phyloP scores from a whole-genome alignment of 2,329 filamentous ascomycete species.

The Neonectria coccinea region DNA sequence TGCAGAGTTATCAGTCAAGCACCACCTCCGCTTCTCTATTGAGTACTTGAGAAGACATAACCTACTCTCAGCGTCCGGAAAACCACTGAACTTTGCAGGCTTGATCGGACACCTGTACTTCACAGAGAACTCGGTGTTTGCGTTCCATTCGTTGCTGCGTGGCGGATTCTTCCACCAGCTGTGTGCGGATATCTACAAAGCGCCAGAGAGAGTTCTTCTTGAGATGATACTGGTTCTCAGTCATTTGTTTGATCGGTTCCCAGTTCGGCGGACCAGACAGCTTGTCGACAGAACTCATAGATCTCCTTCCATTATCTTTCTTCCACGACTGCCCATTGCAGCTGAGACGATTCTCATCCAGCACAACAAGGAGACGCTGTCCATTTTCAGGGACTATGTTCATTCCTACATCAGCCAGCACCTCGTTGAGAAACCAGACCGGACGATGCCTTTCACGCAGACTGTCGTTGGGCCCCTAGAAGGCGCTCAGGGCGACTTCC shows the following conservation, averaged over 20 bases:
- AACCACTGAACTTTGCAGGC: constrained; percentile 78
- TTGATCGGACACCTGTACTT: constrained; percentile 80
- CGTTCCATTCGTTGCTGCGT: constrained; percentile 79
- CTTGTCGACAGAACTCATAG: constrained; percentile 63
- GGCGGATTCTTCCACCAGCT: constrained; percentile 75
- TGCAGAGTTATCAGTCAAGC: constrained; percentile 75
- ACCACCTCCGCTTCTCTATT: constrained; percentile 84
- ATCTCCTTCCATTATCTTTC: constrained; percentile 72
- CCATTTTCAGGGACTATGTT: constrained; percentile 76
- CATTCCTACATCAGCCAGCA: constrained; percentile 76
- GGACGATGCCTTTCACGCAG: constrained; percentile 68
- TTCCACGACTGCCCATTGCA: constrained; percentile 70
- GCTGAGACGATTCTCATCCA: constrained; percentile 67
- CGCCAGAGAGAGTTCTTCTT: constrained; percentile 62
- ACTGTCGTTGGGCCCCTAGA: constrained; percentile 54
- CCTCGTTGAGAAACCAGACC: constrained; percentile 62
- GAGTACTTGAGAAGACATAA: constrained; percentile 79
- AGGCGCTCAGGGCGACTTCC: background rate
- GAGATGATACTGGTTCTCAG: constrained; percentile 75
- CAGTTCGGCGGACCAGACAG: constrained; percentile 58
- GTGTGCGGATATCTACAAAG: constrained; percentile 66
- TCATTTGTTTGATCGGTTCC: constrained; percentile 75
- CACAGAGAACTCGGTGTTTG: constrained; percentile 80
- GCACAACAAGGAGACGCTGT: constrained; percentile 75
- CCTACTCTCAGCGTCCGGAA: constrained; percentile 70